Percentiles rank a stretch among this genome's conserved stretches.
These are phyloP conservation scores for Pleurotus citrinopileatus DNA, from an alignment of 768 basidiomycete genomes.

Conservation along the genomic window DNA sequence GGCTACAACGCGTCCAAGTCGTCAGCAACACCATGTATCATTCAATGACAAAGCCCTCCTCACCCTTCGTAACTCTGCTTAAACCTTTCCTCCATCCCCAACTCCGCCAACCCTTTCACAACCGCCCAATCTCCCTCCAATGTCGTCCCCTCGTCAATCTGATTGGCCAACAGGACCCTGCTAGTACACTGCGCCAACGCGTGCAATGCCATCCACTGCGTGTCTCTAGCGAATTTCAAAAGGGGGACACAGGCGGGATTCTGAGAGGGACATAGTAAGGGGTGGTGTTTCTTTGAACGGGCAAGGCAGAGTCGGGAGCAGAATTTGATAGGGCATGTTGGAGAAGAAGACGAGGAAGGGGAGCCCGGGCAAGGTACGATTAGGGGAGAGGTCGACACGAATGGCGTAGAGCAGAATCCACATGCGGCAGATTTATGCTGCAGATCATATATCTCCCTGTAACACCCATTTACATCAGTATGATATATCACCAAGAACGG, in stretches of 20 bases:
- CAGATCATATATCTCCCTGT: slow-evolving; percentile 76
- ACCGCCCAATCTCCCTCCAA: slow-evolving; percentile 51
- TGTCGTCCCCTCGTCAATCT: slow-evolving; percentile 38
- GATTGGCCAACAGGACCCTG: slow-evolving; percentile 54
- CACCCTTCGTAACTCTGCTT: slow-evolving; percentile 50
- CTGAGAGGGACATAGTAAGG: slow-evolving; percentile 69
- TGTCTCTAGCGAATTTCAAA: slow-evolving; percentile 54
- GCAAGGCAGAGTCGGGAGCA: slow-evolving; percentile 78
- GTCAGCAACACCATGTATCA: neutral
- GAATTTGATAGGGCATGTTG: slow-evolving; percentile 62
- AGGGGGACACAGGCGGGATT: slow-evolving; percentile 69
- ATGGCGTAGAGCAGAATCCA: slow-evolving; percentile 68
- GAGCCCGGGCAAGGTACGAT: slow-evolving; percentile 53
- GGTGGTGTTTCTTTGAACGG: slow-evolving; percentile 62
- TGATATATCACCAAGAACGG: neutral
- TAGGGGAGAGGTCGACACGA: slow-evolving; percentile 41
- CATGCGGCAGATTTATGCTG: slow-evolving; percentile 63
- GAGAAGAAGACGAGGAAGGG: slow-evolving; percentile 27
- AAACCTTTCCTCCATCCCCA: slow-evolving; percentile 72
- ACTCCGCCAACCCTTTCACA: slow-evolving; percentile 61
- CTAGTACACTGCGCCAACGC: slow-evolving; percentile 69
- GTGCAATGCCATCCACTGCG: slow-evolving; percentile 73
- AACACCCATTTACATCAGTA: slow-evolving; percentile 5
- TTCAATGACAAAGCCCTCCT: slow-evolving; percentile 12
- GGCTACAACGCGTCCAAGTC: neutral